A percentile compares a stretch with the other conserved stretches of the same genome.
phyloP scores from a whole-genome alignment of 73 alveolate species.

The Paramecium biaurelia region DNA sequence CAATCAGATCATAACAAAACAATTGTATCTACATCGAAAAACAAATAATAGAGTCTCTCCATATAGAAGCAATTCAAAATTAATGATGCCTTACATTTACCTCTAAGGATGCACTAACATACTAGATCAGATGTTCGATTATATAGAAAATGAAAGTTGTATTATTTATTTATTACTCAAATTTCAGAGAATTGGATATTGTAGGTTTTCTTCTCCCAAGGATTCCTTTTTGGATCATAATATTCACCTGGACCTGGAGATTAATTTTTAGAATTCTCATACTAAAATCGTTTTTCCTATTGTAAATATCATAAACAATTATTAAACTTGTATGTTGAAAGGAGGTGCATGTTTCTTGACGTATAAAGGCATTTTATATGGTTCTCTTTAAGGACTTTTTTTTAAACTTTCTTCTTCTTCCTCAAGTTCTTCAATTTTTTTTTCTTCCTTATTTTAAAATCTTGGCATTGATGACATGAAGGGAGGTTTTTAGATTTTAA shows the following conservation, averaged over 20 bases:
- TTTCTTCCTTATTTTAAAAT: not conserved
- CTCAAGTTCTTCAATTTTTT: not conserved
- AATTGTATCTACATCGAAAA: too few relatives aligned
- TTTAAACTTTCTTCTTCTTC: not conserved
- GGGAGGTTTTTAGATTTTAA: slow-evolving; percentile 40
- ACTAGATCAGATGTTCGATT: not conserved
- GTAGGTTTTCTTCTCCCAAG: slow-evolving; percentile 65
- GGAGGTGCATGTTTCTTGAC: not conserved
- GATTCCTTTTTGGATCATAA: slow-evolving; percentile 29
- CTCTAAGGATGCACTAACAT: not conserved
- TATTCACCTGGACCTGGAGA: slow-evolving; percentile 64
- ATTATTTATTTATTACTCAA: not conserved
- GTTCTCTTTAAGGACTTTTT: not conserved
- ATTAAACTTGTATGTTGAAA: not conserved
- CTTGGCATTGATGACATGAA: slow-evolving; percentile 44
- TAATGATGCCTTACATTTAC: not conserved
- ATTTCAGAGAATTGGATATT: slow-evolving; percentile 56
- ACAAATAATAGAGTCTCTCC: not conserved
- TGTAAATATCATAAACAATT: not conserved
- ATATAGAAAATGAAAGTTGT: not conserved
- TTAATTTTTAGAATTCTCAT: not conserved
- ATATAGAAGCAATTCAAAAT: not conserved
- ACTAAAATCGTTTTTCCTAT: slow-evolving; percentile 59
- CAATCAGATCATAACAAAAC: too few relatives aligned
- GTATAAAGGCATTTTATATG: not conserved